Conservation (phyloP, 257 asterid genomes). For the Oldenlandia corymbosa region DNA sequence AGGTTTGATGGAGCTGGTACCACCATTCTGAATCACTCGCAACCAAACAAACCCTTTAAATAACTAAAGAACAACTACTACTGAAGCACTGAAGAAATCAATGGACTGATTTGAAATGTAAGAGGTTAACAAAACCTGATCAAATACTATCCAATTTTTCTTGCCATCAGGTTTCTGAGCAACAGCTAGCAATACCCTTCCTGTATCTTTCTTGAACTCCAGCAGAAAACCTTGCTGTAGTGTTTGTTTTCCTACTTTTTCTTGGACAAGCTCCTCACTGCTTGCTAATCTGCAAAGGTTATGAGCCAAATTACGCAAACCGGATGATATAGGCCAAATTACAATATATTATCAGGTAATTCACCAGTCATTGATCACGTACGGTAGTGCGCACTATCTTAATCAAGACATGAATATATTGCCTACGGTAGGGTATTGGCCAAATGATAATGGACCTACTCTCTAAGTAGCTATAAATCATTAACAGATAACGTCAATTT, state of each 20-base stretch:
- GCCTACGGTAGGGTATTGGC: too few species aligned
- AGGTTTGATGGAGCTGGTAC: constrained; percentile 73
- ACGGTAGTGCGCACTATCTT: neutral
- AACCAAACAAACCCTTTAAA: constrained; percentile 18
- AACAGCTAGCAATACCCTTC: constrained; percentile 77
- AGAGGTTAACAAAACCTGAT: constrained; percentile 58
- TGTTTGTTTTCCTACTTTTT: constrained; percentile 45
- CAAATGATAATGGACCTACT: neutral
- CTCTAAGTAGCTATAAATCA: neutral
- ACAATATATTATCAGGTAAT: neutral
- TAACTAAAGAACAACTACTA: constrained; percentile 13
- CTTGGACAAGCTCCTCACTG: constrained; percentile 51
- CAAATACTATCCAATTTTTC: constrained; percentile 91
- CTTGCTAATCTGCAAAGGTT: constrained; percentile 46
- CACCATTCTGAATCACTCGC: constrained; percentile 65
- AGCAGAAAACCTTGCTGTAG: constrained; percentile 69
- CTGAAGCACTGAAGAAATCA: constrained; percentile 19
- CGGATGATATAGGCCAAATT: neutral
- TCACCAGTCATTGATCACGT: neutral
- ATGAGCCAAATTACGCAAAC: neutral
- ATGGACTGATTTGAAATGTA: constrained; percentile 31
- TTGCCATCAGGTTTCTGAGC: constrained; percentile 92
- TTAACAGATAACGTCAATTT: neutral
- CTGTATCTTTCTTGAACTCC: constrained; percentile 90
- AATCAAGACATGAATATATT: neutral